Evolutionary conservation across 2,329 filamentous ascomycete species (phyloP), one percentile per base, ranked within the genome.

Genomic region (Neofusicoccum laricinum): DNA sequence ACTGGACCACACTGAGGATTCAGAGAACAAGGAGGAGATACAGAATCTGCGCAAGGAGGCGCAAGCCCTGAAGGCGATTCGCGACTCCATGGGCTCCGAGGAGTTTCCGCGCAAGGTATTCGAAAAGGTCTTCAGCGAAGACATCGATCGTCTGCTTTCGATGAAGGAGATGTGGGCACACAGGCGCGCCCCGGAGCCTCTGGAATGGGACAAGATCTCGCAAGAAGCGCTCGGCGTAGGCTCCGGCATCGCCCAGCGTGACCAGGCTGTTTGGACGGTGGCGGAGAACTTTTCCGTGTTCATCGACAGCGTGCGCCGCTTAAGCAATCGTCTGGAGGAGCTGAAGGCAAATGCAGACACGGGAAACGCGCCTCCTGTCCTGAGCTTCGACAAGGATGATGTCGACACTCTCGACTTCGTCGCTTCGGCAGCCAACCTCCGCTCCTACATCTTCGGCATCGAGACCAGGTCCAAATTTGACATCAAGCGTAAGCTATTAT

Each of bases 151-250:
- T 15, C 77, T 99, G 64, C 85, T 88, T 45, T 90, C 89, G 14
- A 96, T 97, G 86, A 90, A 95, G 72, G 94, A 96, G 67, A 96
- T 98, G 92, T 99, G 95, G 95, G 96, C 93, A 77, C 88, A 86
- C 3, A 86, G 93, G 68, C 86, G 86, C 67, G 83, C 89, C 1
- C 95, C 94, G 0, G 84, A 90, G 70, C 80, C 91, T 7, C 82
- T 98, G 12, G 82, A 89, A 43, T 96, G 90, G 74, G 84, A 88
- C 12, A 75, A 79, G 0, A 74, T 94, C 1, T 77, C 85, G 51
- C 73, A 82, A 19, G 81, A 87, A 61, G 82, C 86, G 2, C 72
- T 79, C 2, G 80, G 78, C 1, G 76, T 86, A 8, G 81, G 83
- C 14, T 71, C 78, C 2, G 85, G 83, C 55, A 80, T 90, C 5